These are phyloP conservation scores for Lactifluus piperatus DNA, from an alignment of 768 basidiomycete species.

Conservation along the genomic window DNA sequence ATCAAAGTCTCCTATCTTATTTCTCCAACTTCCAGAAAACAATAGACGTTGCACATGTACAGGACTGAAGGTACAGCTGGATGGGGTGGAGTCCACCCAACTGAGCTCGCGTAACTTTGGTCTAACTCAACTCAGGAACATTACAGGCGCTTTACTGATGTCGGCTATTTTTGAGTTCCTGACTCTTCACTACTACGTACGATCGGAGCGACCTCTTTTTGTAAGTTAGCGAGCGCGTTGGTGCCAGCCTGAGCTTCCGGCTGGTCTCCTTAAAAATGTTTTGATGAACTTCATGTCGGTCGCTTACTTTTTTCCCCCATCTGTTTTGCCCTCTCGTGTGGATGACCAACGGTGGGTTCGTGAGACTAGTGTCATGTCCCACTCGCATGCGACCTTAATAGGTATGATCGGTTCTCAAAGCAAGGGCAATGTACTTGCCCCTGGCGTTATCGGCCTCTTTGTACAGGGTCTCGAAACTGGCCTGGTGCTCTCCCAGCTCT, in stretches of 20 bases:
- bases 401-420: neutral
- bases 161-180: neutral
- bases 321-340: too few relatives aligned
- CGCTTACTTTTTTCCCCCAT: neutral
- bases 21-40: too few relatives aligned
- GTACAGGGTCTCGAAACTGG: slow-evolving; percentile 4
- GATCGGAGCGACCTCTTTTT: neutral
- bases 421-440: neutral
- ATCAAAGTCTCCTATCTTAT: too few relatives aligned
- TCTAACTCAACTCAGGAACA: neutral
- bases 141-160: neutral
- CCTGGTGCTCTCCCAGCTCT: neutral
- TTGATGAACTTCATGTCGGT: neutral
- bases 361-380: neutral
- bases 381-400: too few relatives aligned
- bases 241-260: neutral
- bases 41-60: too few relatives aligned
- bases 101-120: neutral
- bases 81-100: neutral
- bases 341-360: too few relatives aligned
- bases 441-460: slow-evolving; percentile 5
- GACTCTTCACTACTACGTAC: neutral
- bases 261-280: neutral
- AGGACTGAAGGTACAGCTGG: too few relatives aligned
- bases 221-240: neutral